Conservation (phyloP, 1,284 basidiomycete genomes). For the Cutaneotrichosporon daszewskae region DNA sequence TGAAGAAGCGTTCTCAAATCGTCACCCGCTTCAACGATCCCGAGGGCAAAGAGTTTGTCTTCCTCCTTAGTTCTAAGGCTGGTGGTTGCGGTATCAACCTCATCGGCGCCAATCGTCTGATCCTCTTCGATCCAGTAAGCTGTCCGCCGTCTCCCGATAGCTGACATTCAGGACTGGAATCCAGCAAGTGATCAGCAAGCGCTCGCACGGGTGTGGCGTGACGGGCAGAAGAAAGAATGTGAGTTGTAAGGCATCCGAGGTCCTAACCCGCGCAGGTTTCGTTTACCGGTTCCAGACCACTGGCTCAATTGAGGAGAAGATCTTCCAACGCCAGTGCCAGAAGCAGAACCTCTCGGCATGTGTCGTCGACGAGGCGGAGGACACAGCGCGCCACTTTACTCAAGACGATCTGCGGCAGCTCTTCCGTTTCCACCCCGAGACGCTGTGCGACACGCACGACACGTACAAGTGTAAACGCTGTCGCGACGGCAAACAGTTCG, state of each 20-base stretch:
- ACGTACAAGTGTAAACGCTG: conserved; percentile 98
- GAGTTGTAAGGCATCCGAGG: conserved; percentile 42
- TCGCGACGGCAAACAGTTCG: conserved; percentile 73
- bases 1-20: conserved; percentile 91
- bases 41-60: conserved; percentile 88
- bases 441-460: conserved; percentile 89
- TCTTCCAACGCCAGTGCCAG: conserved; percentile 82
- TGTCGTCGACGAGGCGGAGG: conserved; percentile 95
- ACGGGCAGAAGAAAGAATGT: conserved; percentile 99
- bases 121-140: conserved; percentile 90
- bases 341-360: conserved; percentile 96
- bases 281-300: conserved; percentile 98
- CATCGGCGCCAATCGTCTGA: conserved; percentile 91
- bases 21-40: conserved; percentile 98
- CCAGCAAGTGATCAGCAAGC: conserved; percentile 98
- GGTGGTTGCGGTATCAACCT: conserved; percentile 98
- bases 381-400: conserved; percentile 92
- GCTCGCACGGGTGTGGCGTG: conserved; percentile 96
- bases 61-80: conserved; percentile 92
- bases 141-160: conserved; percentile 1
- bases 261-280: no score
- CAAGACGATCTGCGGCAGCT: conserved; percentile 81
- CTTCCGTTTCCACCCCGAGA: conserved; percentile 85
- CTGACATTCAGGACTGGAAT: conserved; percentile 73
- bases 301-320: conserved; percentile 98